Evolutionary conservation across 371 early-diverging fungal genomes (phyloP).

Genomic region (Mucor velutinosus): DNA sequence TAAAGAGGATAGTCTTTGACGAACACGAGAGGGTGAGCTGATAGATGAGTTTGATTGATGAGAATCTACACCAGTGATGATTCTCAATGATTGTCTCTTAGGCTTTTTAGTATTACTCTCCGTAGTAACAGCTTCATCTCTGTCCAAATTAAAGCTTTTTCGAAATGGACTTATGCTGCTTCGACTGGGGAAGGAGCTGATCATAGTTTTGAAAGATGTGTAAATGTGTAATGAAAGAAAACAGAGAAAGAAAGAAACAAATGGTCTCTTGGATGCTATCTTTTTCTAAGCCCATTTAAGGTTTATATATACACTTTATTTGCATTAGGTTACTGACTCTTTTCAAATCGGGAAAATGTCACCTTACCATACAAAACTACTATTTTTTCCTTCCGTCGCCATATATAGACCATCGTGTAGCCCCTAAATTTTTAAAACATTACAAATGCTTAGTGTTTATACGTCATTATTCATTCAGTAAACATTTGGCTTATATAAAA

Average conservation of each 20-base stretch:
- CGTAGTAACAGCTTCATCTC: background rate
- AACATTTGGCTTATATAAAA: conserved; percentile 1
- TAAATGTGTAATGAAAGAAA: background rate
- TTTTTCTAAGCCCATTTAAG: background rate
- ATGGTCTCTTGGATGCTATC: background rate
- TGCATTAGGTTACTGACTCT: background rate
- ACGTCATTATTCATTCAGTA: background rate
- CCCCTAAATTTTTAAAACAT: background rate
- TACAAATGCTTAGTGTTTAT: conserved; percentile 3
- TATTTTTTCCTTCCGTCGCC: conserved; percentile 6
- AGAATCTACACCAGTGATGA: conserved; percentile 1
- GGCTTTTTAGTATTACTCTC: background rate
- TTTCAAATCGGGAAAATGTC: background rate
- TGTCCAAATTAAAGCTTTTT: conserved; percentile 1
- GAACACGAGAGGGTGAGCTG: conserved; percentile 8
- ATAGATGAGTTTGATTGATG: background rate
- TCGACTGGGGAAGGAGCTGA: conserved; percentile 12
- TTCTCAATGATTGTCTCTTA: conserved; percentile 10
- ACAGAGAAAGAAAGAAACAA: conserved; percentile 1
- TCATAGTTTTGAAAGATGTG: background rate
- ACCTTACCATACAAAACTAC: conserved; percentile 1
- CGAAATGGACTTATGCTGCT: conserved; percentile 9
- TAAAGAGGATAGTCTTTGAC: conserved; percentile 18
- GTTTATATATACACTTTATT: conserved; percentile 3
- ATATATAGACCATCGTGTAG: background rate